Base-by-base conservation (phyloP, 2,329 filamentous ascomycete genomes). In the Magnaporthiopsis rhizophila region DNA sequence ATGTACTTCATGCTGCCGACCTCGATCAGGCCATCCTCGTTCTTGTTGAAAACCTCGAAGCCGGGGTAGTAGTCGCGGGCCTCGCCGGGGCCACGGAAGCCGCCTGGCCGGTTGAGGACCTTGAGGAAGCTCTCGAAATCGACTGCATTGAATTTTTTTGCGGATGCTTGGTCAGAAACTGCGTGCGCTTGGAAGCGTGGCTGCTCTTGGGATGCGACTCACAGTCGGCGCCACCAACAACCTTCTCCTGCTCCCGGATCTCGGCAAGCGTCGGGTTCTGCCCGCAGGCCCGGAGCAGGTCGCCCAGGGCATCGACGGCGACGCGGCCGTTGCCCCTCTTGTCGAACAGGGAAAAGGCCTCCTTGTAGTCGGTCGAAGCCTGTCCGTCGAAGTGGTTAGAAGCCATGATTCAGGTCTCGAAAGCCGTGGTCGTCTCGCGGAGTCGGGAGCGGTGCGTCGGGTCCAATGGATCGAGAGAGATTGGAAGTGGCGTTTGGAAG, bases 41-140 rank as follows among this genome's bases (percentile, higher is more conserved):
- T 95, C 81, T 99, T 99, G 80, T 99, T 95, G 73, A 99, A 99
- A 64, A 99, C 95, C 79, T 99, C 95, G 83, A 99, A 99, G 64
- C 95, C 95, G 67, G 94, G 91, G 79, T 94, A 97, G 81, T 99
- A 99, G 78, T 98, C 94, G 74, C 98, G 94, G 57, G 95, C 94
- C 80, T 97, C 93, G 75, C 95, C 95, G 2, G 95, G 93, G 73
- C 98, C 95, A 76, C 95, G 92, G 89, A 99, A 99, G 72, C 95
- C 95, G 75, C 93, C 93, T 50, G 95, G 95, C 69, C 95, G 90
- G 86, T 98, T 98, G 69, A 99, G 91, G 72, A 98, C 88, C 79
- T 95, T 95, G 78, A 90, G 88, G 83, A 99, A 99, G 69, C 92
- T 91, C 76, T 98, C 94, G 76, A 98, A 99, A 79, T 98, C 95